phyloP scores from a whole-genome alignment of 495 filamentous ascomycete species.

The Oleoguttula mirabilis region DNA sequence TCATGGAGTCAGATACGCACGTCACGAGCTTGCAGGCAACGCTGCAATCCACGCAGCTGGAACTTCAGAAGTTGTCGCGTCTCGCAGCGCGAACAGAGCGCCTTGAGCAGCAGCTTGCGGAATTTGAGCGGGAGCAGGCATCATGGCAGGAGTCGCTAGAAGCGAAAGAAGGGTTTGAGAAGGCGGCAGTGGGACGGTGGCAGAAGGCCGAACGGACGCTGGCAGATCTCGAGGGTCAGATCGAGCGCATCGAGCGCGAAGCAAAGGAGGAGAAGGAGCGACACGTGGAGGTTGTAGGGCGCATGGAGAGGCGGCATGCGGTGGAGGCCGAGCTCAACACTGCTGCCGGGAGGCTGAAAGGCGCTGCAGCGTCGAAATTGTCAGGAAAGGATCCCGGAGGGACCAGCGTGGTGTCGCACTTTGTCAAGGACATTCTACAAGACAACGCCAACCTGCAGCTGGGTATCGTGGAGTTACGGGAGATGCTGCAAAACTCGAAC shows the following conservation, averaged over 20 bases:
- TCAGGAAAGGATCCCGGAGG: slow-evolving; percentile 27
- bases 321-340: slow-evolving; percentile 62
- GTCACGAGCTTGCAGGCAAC: slow-evolving; percentile 58
- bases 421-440: slow-evolving; percentile 88
- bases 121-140: slow-evolving; percentile 70
- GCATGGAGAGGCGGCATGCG: slow-evolving; percentile 62
- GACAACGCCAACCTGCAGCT: slow-evolving; percentile 90
- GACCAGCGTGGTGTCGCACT: slow-evolving; percentile 68
- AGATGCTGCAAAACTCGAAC: slow-evolving; percentile 86
- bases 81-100: slow-evolving; percentile 62
- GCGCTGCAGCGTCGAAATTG: slow-evolving; percentile 56
- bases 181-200: slow-evolving; percentile 68
- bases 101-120: slow-evolving; percentile 63
- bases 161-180: slow-evolving; percentile 55
- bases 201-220: slow-evolving; percentile 66
- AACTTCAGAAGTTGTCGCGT: slow-evolving; percentile 58
- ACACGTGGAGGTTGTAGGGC: slow-evolving; percentile 65
- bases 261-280: slow-evolving; percentile 69
- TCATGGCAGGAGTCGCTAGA: slow-evolving; percentile 53
- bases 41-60: slow-evolving; percentile 60
- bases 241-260: slow-evolving; percentile 81
- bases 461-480: slow-evolving; percentile 77
- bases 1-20: slow-evolving; percentile 62
- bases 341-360: slow-evolving; percentile 65
- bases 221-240: slow-evolving; percentile 63